Percentiles rank a stretch among this genome's conserved stretches.
phyloP scores from a whole-genome alignment of 371 early-diverging fungal genomes.

The Apophysomyces sp. region DNA sequence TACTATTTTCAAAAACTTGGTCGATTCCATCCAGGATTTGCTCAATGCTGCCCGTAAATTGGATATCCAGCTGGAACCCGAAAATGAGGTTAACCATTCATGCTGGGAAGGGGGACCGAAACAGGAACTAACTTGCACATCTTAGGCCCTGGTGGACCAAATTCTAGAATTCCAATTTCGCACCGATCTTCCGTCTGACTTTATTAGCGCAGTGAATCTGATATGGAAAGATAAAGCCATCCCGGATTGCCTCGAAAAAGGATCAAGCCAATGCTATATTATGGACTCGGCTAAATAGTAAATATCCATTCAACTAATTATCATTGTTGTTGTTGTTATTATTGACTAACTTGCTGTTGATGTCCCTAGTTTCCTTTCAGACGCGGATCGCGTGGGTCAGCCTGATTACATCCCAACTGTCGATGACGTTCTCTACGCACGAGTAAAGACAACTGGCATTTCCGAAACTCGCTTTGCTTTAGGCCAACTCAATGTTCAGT shows the following conservation, averaged over 20 bases:
- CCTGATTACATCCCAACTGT: constrained; percentile 58
- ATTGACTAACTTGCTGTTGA: constrained; percentile 4
- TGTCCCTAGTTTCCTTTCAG: constrained; percentile 49
- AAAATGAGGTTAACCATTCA: constrained; percentile 23
- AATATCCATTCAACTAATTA: background rate
- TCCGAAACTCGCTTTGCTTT: constrained; percentile 63
- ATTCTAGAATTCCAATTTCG: constrained; percentile 8
- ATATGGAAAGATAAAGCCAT: constrained; percentile 66
- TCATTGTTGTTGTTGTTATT: background rate
- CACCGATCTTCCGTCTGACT: constrained; percentile 7
- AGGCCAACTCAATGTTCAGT: constrained; percentile 45
- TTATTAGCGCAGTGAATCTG: constrained; percentile 52
- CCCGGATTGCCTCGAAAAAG: constrained; percentile 48
- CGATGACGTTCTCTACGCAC: constrained; percentile 74
- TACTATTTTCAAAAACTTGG: constrained; percentile 71
- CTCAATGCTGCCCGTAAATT: constrained; percentile 55
- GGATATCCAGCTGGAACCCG: constrained; percentile 23
- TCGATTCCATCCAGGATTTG: constrained; percentile 65
- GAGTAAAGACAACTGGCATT: constrained; percentile 81
- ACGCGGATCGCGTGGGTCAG: constrained; percentile 51
- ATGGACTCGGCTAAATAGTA: constrained; percentile 78
- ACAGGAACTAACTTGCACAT: background rate
- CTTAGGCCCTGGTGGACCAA: background rate
- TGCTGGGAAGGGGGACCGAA: too few species aligned
- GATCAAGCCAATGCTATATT: constrained; percentile 69